Base-by-base conservation (phyloP, 139 green algal genomes). In the Eudorina sp. region DNA sequence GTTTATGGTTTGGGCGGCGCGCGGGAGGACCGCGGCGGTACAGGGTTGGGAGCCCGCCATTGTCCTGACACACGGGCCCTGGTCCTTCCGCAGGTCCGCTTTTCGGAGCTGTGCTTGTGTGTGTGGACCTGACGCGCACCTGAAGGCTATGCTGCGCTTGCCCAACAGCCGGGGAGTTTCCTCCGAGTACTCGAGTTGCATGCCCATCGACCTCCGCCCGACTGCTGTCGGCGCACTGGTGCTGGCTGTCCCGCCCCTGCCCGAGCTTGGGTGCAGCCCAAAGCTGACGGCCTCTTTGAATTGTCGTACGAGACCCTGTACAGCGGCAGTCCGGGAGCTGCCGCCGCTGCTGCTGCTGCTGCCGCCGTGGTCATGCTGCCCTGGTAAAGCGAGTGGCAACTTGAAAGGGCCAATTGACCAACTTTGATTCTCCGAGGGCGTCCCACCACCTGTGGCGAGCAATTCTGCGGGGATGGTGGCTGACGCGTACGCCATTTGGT, bases 371-470 rank as follows among this genome's bases (percentile, higher is more conserved):
- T 18, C 14, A 34, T 81, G 46, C n/a, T 83, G 48, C n/a, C 11
- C 7, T 36, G 75, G 51, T 14, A 58, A 68, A 13, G 23, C 19
- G 34, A 55, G 23, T 9, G 80, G 80, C 2, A 86, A 11, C 14
- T 41, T 72, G 27, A 86, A 48, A 2, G 80, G 80, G 41, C 80
- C 80, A 0, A 86, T 4, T 14, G 80, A 86, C 80, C 80, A 86
- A 1, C 38, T 55, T 53, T 85, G 53, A 3, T n/a, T 60, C 1
- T 64, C 23, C n/a, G 43, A 11, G 18, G 34, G 19, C 40, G 40
- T 3, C 16, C 16, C 68, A 31, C 4, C 31, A 38, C n/a, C n/a
- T 25, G 45, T 45, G 3, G 23, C 45, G 18, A 81, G 40, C 9
- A 85, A 27, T 4, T 21, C 41, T 41, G 5, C 0, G 5, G 78